Percentiles rank a stretch among this genome's conserved stretches.
Evolutionary conservation across 768 basidiomycete genomes (phyloP).

Genomic region (Mycena capillaripes): DNA sequence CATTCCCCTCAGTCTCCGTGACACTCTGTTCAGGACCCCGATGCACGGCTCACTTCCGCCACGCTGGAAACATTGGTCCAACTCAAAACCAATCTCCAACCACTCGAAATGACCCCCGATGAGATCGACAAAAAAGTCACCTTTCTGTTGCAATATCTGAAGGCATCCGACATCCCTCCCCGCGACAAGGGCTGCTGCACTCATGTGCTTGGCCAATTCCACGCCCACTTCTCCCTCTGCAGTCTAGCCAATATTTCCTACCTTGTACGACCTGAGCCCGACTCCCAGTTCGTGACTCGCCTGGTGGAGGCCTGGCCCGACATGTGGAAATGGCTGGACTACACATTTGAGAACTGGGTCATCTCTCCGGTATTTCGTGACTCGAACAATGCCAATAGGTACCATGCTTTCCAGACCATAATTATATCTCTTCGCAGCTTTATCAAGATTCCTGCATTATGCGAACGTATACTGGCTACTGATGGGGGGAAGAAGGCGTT

Average conservation of each 20-base stretch:
- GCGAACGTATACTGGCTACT: conserved; percentile 26
- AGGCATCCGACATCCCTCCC: conserved; percentile 28
- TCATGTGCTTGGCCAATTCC: conserved; percentile 30
- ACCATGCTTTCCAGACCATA: conserved; percentile 24
- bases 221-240: conserved; percentile 30
- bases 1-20: not conserved
- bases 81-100: conserved; percentile 6
- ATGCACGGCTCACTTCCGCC: conserved; percentile 29
- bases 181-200: conserved; percentile 28
- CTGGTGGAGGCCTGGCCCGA: conserved; percentile 33
- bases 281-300: conserved; percentile 24
- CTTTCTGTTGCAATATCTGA: conserved; percentile 26
- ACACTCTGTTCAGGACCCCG: conserved; percentile 16
- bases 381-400: conserved; percentile 4
- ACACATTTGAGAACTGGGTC: conserved; percentile 34
- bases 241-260: conserved; percentile 28
- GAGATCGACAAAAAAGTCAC: conserved; percentile 25
- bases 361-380: conserved; percentile 26
- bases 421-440: conserved; percentile 34
- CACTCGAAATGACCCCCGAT: conserved; percentile 23
- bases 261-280: conserved; percentile 23
- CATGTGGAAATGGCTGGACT: conserved; percentile 33
- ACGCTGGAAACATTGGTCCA: conserved; percentile 23
- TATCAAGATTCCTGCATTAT: conserved; percentile 30
- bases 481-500: conserved; percentile 18